Evolutionary conservation across 202 grass and related monocot species (phyloP).

Genomic region (Saccharum hybrid): DNA sequence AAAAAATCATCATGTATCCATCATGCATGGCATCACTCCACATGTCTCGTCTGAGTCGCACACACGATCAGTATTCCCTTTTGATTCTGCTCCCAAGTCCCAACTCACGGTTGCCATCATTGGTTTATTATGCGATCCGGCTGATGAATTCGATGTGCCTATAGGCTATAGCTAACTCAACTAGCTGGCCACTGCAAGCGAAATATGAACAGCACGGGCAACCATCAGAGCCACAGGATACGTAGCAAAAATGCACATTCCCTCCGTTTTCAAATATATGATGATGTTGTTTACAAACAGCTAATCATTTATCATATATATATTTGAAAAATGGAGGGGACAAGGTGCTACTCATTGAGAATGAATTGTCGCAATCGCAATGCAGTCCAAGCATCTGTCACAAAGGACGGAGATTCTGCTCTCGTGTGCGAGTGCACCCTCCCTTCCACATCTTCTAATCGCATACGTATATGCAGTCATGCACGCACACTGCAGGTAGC

Average conservation of each 20-base stretch:
- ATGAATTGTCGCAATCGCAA: too few species aligned
- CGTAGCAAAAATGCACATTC: not conserved
- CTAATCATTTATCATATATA: too few species aligned
- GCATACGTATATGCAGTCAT: too few species aligned
- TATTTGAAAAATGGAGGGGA: too few species aligned
- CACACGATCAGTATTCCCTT: slow-evolving; percentile 21
- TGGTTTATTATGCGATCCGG: not conserved
- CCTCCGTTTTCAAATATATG: not conserved
- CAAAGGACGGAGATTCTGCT: not conserved
- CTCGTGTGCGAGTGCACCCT: not conserved
- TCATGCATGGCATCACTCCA: slow-evolving; percentile 50
- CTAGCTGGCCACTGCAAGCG: too few species aligned
- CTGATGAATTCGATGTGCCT: not conserved
- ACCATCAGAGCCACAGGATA: not conserved
- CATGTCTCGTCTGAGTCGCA: slow-evolving; percentile 35
- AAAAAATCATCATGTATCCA: not conserved
- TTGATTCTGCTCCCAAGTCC: not conserved
- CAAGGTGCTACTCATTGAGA: too few species aligned
- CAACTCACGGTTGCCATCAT: not conserved
- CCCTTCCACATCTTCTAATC: too few species aligned
- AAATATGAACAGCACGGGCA: not conserved
- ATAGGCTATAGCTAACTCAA: too few species aligned
- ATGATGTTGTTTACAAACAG: too few species aligned
- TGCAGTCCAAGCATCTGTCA: too few species aligned
- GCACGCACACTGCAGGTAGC: too few species aligned